These are phyloP conservation scores for Parascedosporium putredinis DNA, from an alignment of 2,329 filamentous ascomycete species.

Conservation along the genomic window DNA sequence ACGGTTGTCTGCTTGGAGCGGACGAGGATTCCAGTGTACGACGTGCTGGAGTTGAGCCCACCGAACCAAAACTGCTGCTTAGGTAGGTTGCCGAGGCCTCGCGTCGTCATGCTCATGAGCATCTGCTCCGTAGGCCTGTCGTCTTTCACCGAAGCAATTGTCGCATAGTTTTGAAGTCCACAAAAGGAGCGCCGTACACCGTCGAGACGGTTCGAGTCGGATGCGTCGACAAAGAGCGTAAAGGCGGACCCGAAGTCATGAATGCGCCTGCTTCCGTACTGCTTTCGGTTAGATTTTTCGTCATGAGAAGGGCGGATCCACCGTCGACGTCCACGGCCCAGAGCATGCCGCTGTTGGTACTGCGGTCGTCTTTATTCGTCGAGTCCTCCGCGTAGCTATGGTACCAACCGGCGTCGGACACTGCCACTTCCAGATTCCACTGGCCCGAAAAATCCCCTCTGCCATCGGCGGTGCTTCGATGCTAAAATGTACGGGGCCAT, in stretches of 20 bases:
- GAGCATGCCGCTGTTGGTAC: constrained; percentile 45
- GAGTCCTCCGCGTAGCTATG: constrained; percentile 48
- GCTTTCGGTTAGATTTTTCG: constrained; percentile 64
- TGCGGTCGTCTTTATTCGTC: constrained; percentile 18
- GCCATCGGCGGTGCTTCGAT: constrained; percentile 61
- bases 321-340: constrained; percentile 59
- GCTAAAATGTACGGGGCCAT: constrained; percentile 63
- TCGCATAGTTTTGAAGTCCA: constrained; percentile 58
- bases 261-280: constrained; percentile 26
- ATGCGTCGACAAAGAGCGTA: constrained; percentile 64
- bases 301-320: constrained; percentile 69
- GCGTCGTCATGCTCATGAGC: constrained; percentile 56
- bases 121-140: constrained; percentile 37
- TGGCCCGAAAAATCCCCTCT: constrained; percentile 45
- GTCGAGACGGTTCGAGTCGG: constrained; percentile 45
- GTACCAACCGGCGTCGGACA: constrained; percentile 69
- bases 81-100: constrained; percentile 54
- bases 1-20: constrained; percentile 43
- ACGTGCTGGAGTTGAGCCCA: constrained; percentile 59
- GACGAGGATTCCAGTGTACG: constrained; percentile 65
- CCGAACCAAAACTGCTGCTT: constrained; percentile 84
- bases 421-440: constrained; percentile 75
- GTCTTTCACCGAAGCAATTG: constrained; percentile 45
- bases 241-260: constrained; percentile 50
- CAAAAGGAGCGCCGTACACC: constrained; percentile 77